phyloP scores from a whole-genome alignment of 371 early-diverging fungal species.

The Lichtheimia ramosa region DNA sequence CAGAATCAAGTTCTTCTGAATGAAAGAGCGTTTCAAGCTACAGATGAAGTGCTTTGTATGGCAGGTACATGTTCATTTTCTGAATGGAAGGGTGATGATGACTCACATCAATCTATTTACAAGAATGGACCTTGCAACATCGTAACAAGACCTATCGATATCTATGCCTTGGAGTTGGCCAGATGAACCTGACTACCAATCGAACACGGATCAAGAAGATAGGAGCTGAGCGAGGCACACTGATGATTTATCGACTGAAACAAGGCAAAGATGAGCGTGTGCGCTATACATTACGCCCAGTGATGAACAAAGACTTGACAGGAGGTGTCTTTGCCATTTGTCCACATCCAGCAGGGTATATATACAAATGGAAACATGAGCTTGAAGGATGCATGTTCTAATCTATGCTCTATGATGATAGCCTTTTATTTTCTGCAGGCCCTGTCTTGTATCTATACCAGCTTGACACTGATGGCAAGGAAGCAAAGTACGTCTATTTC shows the following conservation, averaged over 20 bases:
- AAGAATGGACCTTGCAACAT: slow-evolving; percentile 38
- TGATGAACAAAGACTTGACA: slow-evolving; percentile 35
- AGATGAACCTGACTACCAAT: slow-evolving; percentile 8
- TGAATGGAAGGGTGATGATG: not conserved
- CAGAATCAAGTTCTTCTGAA: not conserved
- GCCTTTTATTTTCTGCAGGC: slow-evolving; percentile 40
- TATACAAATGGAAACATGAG: not conserved
- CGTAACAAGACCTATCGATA: slow-evolving; percentile 31
- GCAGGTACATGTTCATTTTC: slow-evolving; percentile 5
- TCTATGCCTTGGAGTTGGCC: slow-evolving; percentile 39
- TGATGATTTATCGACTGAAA: slow-evolving; percentile 40
- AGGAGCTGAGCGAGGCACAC: slow-evolving; percentile 28
- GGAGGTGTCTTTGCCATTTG: slow-evolving; percentile 42
- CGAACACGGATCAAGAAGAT: slow-evolving; percentile 1
- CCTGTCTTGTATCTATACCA: slow-evolving; percentile 28
- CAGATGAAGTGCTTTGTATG: slow-evolving; percentile 10
- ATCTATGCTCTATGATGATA: not conserved
- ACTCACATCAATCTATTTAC: not conserved
- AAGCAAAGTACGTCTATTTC: not conserved
- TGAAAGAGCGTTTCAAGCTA: not conserved
- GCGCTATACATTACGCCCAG: slow-evolving; percentile 21
- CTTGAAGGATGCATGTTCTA: not conserved
- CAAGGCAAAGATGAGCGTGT: not conserved
- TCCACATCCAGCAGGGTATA: slow-evolving; percentile 44
- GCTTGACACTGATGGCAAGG: slow-evolving; percentile 16